A percentile compares a stretch with the other conserved stretches of the same genome.
Evolutionary conservation across 495 filamentous ascomycete genomes (phyloP).

Genomic region (Pseudoneurospora amorphoporcata): DNA sequence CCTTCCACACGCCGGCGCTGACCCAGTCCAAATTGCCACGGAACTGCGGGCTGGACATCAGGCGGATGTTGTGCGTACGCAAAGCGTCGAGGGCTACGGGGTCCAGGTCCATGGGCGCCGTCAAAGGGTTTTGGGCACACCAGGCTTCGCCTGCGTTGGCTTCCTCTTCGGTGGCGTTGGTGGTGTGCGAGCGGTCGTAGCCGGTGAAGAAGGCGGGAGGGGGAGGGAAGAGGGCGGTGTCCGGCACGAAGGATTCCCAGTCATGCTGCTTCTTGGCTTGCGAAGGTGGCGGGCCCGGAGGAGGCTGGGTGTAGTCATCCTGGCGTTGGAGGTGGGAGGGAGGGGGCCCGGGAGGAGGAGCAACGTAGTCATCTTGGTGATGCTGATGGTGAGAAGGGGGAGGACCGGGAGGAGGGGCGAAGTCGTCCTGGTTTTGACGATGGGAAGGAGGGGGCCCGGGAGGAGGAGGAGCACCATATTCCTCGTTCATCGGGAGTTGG

Average conservation of each 20-base stretch:
- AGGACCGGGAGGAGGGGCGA: slow-evolving; percentile 7
- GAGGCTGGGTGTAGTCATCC: slow-evolving; percentile 24
- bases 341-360: slow-evolving; percentile 27
- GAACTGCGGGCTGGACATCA: slow-evolving; percentile 23
- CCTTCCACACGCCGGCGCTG: slow-evolving; percentile 37
- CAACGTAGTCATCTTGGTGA: slow-evolving; percentile 8
- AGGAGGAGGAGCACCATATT: slow-evolving; percentile 19
- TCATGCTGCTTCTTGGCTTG: slow-evolving; percentile 47
- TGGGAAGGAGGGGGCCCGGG: slow-evolving; percentile 28
- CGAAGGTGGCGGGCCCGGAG: slow-evolving; percentile 40
- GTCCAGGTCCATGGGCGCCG: slow-evolving; percentile 41
- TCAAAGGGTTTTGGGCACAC: slow-evolving; percentile 55
- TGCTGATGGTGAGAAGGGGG: slow-evolving; percentile 4
- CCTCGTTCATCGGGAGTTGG: not conserved
- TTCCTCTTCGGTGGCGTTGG: slow-evolving; percentile 61
- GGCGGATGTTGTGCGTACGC: slow-evolving; percentile 23
- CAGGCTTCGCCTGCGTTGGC: slow-evolving; percentile 65
- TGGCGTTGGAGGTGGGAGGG: slow-evolving; percentile 13
- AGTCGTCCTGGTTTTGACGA: not conserved
- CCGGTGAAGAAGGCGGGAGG: slow-evolving; percentile 58
- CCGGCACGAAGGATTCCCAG: slow-evolving; percentile 69
- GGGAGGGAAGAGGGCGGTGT: slow-evolving; percentile 71
- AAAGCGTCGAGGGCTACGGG: slow-evolving; percentile 27
- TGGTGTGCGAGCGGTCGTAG: slow-evolving; percentile 54
- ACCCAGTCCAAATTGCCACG: slow-evolving; percentile 20